phyloP scores from a whole-genome alignment of 768 basidiomycete genomes.

The Mycena filopes region DNA sequence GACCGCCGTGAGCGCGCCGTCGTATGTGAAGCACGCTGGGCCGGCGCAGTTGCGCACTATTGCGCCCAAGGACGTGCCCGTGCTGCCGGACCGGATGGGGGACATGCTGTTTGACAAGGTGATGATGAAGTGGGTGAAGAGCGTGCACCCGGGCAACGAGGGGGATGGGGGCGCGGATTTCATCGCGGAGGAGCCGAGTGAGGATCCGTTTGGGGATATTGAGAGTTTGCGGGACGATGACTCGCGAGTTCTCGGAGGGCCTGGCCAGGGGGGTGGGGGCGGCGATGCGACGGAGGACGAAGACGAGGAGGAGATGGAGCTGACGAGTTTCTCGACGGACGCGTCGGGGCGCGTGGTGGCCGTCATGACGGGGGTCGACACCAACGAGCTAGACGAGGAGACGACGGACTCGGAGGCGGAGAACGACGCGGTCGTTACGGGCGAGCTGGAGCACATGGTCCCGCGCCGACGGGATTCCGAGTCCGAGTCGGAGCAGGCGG shows the following conservation, averaged over 20 bases:
- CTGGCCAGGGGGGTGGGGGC: slow-evolving; percentile 46
- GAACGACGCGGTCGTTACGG: slow-evolving; percentile 46
- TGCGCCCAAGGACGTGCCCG: slow-evolving; percentile 79
- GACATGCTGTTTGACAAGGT: slow-evolving; percentile 89
- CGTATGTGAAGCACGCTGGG: slow-evolving; percentile 87
- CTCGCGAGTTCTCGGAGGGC: slow-evolving; percentile 52
- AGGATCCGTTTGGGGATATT: slow-evolving; percentile 93
- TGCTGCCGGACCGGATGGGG: slow-evolving; percentile 82
- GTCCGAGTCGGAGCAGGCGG: slow-evolving; percentile 28
- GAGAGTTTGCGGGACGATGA: slow-evolving; percentile 87
- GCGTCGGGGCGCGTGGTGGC: slow-evolving; percentile 64
- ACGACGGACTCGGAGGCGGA: slow-evolving; percentile 65
- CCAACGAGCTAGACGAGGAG: slow-evolving; percentile 50
- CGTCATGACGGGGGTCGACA: slow-evolving; percentile 61
- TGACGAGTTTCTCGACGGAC: slow-evolving; percentile 81
- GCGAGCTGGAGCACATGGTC: slow-evolving; percentile 21
- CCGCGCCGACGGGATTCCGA: slow-evolving; percentile 15
- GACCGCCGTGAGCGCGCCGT: slow-evolving; percentile 77
- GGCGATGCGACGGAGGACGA: slow-evolving; percentile 64
- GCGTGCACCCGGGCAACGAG: slow-evolving; percentile 46
- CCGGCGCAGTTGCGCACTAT: slow-evolving; percentile 85
- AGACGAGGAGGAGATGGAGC: slow-evolving; percentile 74
- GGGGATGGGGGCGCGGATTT: slow-evolving; percentile 45
- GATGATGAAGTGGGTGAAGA: slow-evolving; percentile 88
- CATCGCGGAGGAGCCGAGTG: slow-evolving; percentile 64